Conservation (phyloP, 257 asterid genomes). For the Petunia secreta region DNA sequence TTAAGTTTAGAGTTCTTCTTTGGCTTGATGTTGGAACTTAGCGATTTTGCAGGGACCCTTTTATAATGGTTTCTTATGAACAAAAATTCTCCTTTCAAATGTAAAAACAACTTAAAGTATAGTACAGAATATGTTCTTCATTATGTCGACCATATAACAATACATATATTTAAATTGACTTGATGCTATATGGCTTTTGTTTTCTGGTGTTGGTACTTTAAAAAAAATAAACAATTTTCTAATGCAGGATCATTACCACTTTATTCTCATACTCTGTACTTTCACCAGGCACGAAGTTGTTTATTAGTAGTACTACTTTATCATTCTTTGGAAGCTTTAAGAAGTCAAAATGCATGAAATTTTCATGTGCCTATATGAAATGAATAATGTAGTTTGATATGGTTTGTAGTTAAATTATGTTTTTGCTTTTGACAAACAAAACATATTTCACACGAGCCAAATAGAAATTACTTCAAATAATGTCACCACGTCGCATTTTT, state of each 20-base stretch:
- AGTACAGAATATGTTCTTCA: constrained; percentile 45
- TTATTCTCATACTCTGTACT: constrained; percentile 12
- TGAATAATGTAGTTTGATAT: too few species aligned
- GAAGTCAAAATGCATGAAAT: neutral
- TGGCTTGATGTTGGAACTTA: constrained; percentile 26
- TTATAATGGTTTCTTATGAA: constrained; percentile 34
- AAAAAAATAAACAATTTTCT: neutral
- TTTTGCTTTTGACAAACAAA: too few species aligned
- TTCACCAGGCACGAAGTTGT: neutral
- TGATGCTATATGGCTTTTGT: constrained; percentile 21
- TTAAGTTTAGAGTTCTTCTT: neutral
- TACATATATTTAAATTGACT: neutral
- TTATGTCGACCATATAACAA: neutral
- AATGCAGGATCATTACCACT: neutral
- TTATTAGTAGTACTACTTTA: neutral
- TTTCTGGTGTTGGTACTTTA: constrained; percentile 18
- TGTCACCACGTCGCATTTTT: too few species aligned
- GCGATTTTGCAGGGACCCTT: constrained; percentile 24
- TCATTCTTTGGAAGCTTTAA: neutral
- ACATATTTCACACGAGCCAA: too few species aligned
- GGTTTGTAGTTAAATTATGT: too few species aligned
- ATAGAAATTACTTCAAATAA: too few species aligned
- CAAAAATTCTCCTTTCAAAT: neutral
- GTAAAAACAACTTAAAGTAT: neutral
- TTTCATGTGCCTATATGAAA: neutral